Evolutionary conservation across 495 filamentous ascomycete genomes (phyloP).

Genomic region (Massariosphaeria phaeospora): DNA sequence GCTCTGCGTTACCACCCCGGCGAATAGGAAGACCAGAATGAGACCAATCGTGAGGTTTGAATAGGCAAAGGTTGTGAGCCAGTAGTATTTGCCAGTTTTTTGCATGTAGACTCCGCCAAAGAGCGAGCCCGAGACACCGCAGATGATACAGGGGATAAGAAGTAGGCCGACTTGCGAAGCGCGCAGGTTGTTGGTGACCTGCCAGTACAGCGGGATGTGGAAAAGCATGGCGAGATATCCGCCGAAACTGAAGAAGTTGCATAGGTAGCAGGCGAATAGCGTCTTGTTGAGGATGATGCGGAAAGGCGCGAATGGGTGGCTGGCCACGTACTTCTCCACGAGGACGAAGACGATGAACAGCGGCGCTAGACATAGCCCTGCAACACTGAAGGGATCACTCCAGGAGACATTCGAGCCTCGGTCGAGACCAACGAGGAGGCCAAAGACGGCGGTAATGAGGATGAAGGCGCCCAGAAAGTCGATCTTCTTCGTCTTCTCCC

Average conservation of each 20-base stretch:
- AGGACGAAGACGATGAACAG: slow-evolving; percentile 65
- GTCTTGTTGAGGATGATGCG: slow-evolving; percentile 70
- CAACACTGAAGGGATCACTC: slow-evolving; percentile 54
- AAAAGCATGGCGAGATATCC: slow-evolving; percentile 63
- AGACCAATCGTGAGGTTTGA: slow-evolving; percentile 49
- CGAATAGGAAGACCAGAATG: slow-evolving; percentile 54
- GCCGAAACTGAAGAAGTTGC: slow-evolving; percentile 72
- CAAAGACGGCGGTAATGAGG: slow-evolving; percentile 63
- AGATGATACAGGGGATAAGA: slow-evolving; percentile 61
- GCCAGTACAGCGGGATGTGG: slow-evolving; percentile 75
- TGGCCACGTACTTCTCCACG: slow-evolving; percentile 66
- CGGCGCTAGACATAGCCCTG: slow-evolving; percentile 51
- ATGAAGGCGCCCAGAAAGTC: slow-evolving; percentile 74
- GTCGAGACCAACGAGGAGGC: slow-evolving; percentile 71
- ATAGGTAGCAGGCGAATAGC: slow-evolving; percentile 62
- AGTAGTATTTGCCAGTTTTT: slow-evolving; percentile 72
- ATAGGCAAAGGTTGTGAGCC: slow-evolving; percentile 62
- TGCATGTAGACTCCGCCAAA: slow-evolving; percentile 68
- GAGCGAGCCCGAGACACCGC: slow-evolving; percentile 63
- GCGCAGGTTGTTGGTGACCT: slow-evolving; percentile 63
- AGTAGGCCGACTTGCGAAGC: slow-evolving; percentile 62
- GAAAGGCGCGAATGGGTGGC: slow-evolving; percentile 73
- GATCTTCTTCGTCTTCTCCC: slow-evolving; percentile 61
- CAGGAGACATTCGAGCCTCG: slow-evolving; percentile 72
- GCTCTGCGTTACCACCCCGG: slow-evolving; percentile 48